Conservation (phyloP, 805 yeast species). For the Wickerhamiella parazyma region DNA sequence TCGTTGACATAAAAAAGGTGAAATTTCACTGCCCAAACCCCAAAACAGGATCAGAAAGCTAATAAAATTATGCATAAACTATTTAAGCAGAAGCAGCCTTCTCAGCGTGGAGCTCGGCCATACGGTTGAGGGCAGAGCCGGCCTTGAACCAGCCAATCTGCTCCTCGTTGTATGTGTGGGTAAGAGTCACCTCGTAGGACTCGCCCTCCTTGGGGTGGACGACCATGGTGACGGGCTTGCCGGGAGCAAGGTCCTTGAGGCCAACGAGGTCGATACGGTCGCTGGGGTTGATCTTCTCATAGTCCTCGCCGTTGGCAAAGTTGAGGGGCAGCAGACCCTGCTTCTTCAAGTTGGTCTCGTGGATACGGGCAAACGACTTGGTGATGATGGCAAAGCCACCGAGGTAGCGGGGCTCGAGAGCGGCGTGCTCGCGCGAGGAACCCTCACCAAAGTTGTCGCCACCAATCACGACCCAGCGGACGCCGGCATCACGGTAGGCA, state of each 20-base stretch:
- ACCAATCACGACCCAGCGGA: conserved; percentile 95
- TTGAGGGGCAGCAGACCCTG: conserved; percentile 97
- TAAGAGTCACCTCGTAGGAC: conserved; percentile 79
- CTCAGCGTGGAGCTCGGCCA: conserved; percentile 37
- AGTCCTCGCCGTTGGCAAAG: conserved; percentile 77
- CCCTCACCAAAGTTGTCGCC: conserved; percentile 99
- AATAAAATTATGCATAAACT: not conserved
- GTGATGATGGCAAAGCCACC: conserved; percentile 98
- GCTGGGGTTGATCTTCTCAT: conserved; percentile 83
- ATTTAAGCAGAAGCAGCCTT: conserved; percentile 13
- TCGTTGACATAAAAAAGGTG: no score
- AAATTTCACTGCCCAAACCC: no score
- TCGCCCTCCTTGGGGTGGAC: conserved; percentile 57
- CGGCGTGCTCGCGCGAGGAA: conserved; percentile 99
- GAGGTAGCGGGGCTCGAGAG: conserved; percentile 96
- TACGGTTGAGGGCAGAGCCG: conserved; percentile 98
- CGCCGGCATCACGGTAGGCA: conserved; percentile 85
- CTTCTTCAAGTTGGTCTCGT: conserved; percentile 98
- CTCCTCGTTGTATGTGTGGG: conserved; percentile 92
- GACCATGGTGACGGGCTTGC: conserved; percentile 73
- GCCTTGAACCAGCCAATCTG: conserved; percentile 98
- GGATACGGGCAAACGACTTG: conserved; percentile 96
- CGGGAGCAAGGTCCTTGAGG: conserved; percentile 77
- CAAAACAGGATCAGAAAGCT: not conserved
- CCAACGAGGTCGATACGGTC: conserved; percentile 85